These are phyloP conservation scores for Naganishia albida DNA, from an alignment of 1,284 basidiomycete genomes.

Conservation along the genomic window DNA sequence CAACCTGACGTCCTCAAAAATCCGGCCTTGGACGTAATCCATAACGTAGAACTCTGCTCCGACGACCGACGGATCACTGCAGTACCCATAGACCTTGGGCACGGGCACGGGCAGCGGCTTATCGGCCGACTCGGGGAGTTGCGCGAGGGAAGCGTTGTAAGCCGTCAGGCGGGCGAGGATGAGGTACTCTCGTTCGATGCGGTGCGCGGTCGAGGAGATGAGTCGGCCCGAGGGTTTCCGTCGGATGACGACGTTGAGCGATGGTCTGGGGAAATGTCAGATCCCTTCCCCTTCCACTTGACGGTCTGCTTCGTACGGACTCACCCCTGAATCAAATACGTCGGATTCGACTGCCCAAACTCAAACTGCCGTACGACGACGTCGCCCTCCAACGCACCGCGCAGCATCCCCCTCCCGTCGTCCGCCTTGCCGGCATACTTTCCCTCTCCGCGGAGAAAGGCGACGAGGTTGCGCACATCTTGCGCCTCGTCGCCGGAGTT, in stretches of 20 bases:
- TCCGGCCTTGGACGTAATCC: constrained; percentile 89
- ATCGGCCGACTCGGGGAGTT: background rate
- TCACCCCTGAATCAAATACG: constrained; percentile 8
- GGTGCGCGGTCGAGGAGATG: constrained; percentile 84
- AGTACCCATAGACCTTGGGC: constrained; percentile 79
- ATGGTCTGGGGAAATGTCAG: constrained; percentile 72
- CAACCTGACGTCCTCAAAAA: constrained; percentile 70
- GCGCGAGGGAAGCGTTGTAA: constrained; percentile 60
- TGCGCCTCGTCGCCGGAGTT: background rate
- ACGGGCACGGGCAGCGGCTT: constrained; percentile 66
- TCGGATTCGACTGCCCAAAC: constrained; percentile 18
- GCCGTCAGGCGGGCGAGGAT: constrained; percentile 73
- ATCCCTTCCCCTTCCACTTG: background rate
- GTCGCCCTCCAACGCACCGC: background rate
- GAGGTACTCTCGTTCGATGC: constrained; percentile 87
- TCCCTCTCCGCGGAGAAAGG: constrained; percentile 10
- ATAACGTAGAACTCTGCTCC: constrained; percentile 94
- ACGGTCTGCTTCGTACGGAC: too few relatives aligned
- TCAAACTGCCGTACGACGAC: constrained; percentile 16
- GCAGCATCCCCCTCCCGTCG: constrained; percentile 5
- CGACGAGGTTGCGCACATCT: constrained; percentile 12
- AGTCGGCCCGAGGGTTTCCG: constrained; percentile 91
- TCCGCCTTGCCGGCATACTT: constrained; percentile 4
- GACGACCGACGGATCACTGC: constrained; percentile 72
- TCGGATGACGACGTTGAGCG: constrained; percentile 63